Evolutionary conservation across 106 monocot genomes (phyloP), one percentile per base, ranked within the genome.

Genomic region (Dendrobium catenatum): DNA sequence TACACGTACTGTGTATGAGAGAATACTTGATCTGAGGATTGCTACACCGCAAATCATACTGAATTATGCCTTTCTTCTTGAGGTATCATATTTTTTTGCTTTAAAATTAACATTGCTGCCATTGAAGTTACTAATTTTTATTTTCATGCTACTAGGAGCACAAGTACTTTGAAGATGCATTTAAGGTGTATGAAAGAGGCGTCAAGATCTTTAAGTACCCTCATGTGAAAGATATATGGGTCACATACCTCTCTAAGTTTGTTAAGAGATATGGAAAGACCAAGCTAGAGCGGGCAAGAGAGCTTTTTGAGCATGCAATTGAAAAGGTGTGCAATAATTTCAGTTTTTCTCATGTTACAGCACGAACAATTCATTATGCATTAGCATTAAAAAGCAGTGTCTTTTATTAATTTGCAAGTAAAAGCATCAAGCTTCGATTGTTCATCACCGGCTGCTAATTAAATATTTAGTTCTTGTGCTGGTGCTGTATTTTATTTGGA

Each of bases 111-210:
- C 59, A 11, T 72, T 9, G 79, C 42, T 74, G 20, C 43, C 41
- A 42, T 31, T 0, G 15, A 24, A 24, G 11, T 16, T 58, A 7
- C 5, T 61, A 54, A 27, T 37, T 49, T 83, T 61, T 49, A 6
- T 43, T n/a, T 43, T 74, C 11, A 20, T 44, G 6, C 20, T 44
- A 77, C 27, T 22, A 95, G 95, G 94, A 94, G 81, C 81, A 94
- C 58, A 94, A 95, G 43, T 95, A 98, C 78, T 98, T 98, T 76
- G 98, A 98, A 76, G 98, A 98, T 91, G 95, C 98, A 85, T 98
- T 98, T 73, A 98, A 98, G 82, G 98, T 98, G 33, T 98, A 95
- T 78, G 98, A 98, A 88, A 95, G 98, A 88, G 98, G 98, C 48
- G 95, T 98, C 55, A 94, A 98, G 80, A 95, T 98, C 44, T 98